These are phyloP conservation scores for Gelatoporia subvermispora DNA, from an alignment of 768 basidiomycete genomes.

Conservation along the genomic window DNA sequence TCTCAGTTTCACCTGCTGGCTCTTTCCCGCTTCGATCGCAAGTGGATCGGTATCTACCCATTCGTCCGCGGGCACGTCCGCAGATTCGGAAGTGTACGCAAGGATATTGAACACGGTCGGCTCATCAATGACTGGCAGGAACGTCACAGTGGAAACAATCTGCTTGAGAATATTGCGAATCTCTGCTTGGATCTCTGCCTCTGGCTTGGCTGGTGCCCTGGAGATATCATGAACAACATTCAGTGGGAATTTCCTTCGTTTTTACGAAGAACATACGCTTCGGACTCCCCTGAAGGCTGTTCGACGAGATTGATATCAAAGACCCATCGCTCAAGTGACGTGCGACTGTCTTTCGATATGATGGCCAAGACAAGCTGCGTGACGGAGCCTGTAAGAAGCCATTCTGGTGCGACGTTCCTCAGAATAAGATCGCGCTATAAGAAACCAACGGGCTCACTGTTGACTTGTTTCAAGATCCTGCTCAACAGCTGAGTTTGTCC, in stretches of 20 bases:
- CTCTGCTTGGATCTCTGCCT: conserved; percentile 92
- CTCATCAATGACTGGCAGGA: conserved; percentile 92
- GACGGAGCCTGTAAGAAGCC: conserved; percentile 89
- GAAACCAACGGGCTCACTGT: conserved; percentile 52
- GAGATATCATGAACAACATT: not conserved
- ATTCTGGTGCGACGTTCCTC: conserved; percentile 48
- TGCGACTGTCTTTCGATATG: conserved; percentile 89
- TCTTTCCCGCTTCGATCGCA: conserved; percentile 89
- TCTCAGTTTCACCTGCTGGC: conserved; percentile 89
- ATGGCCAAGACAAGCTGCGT: conserved; percentile 94
- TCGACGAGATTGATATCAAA: conserved; percentile 90
- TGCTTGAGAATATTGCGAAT: conserved; percentile 98
- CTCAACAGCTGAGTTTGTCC: not conserved
- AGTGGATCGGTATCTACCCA: conserved; percentile 96
- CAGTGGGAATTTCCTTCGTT: not conserved
- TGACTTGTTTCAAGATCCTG: conserved; percentile 88
- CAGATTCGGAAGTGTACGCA: conserved; percentile 89
- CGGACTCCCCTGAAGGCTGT: conserved; percentile 42
- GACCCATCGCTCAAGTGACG: conserved; percentile 95
- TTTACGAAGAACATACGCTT: conserved; percentile 37
- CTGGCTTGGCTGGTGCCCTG: conserved; percentile 62
- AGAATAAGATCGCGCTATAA: not conserved
- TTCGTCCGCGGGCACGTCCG: conserved; percentile 86
- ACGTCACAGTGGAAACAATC: conserved; percentile 95
- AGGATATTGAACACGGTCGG: conserved; percentile 97